Evolutionary conservation across 192 early-diverging fungal genomes (phyloP), one percentile per base, ranked within the genome.

Genomic region (Borealophlyctis nickersoniae): DNA sequence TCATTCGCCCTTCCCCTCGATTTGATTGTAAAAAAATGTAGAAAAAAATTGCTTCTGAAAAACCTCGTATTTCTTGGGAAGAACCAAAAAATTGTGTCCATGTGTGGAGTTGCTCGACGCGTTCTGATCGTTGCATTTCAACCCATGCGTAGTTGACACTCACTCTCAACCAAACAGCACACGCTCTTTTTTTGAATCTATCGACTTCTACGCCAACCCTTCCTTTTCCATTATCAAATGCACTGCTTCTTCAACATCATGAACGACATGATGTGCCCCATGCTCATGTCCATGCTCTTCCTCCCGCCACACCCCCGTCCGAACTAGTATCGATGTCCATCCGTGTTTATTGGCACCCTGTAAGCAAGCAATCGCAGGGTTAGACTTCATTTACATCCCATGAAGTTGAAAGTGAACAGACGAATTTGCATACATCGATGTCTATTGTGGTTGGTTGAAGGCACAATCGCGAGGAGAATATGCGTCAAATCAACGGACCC

Each of bases 231-330:
- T 36, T n/a, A 75, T 31, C 29, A 45, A 35, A 22, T 73, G 29
- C 22, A 79, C 77, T 11, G 70, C 77, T 32, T 76, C 71, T 36
- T 71, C 63, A 22, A 79, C 77, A 56, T 79, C 36, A n/a, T 69
- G 22, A 0, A 61, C 62, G 2, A 79, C 54, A 49, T 57, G 53
- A 27, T 35, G 64, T 19, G 73, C 74, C 27, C 63, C 56, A 66
- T 78, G 77, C 36, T 31, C 60, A 35, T 73, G 61, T 0, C 69
- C 69, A 35, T 73, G 69, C 36, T 3, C 3, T 22, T 59, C 67
- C 32, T 57, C 67, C 22, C 56, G 60, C 72, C 72, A 79, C 26
- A 79, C 77, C 2, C 77, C 77, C 14, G 77, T 79, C 34, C 60
- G 45, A 1, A 79, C 77, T 1, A 79, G 54, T 4, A 74, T 56